phyloP scores from a whole-genome alignment of 805 yeast species.

The Lachancea lanzarotensis region DNA sequence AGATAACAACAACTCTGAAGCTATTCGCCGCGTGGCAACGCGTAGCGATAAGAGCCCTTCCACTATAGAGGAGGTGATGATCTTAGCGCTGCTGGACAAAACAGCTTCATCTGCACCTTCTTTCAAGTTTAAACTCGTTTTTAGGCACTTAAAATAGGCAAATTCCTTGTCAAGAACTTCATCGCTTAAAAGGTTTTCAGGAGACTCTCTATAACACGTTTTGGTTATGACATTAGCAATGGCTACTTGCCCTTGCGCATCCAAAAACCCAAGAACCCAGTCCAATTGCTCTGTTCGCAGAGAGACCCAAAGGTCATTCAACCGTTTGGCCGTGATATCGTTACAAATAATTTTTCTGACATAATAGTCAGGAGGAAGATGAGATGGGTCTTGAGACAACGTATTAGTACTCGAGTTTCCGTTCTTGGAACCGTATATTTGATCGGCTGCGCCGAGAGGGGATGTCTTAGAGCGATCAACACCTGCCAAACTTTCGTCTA shows the following conservation, averaged over 20 bases:
- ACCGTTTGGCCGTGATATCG: constrained; percentile 57
- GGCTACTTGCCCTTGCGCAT: constrained; percentile 73
- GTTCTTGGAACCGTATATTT: constrained; percentile 14
- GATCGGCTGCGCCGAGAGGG: constrained; percentile 1
- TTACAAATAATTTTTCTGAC: constrained; percentile 69
- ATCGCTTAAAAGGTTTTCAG: constrained; percentile 30
- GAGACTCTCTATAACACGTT: constrained; percentile 27
- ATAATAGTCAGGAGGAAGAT: constrained; percentile 63
- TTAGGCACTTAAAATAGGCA: constrained; percentile 68
- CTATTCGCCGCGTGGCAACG: constrained; percentile 67
- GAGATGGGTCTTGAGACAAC: constrained; percentile 27
- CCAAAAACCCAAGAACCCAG: constrained; percentile 79
- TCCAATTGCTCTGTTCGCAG: constrained; percentile 79
- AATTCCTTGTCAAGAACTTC: constrained; percentile 62
- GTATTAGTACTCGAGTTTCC: constrained; percentile 18
- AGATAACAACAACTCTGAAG: constrained; percentile 67
- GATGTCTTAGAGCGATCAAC: constrained; percentile 3
- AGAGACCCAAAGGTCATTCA: constrained; percentile 84
- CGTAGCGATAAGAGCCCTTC: constrained; percentile 72
- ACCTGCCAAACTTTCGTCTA: constrained; percentile 1
- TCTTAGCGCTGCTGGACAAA: constrained; percentile 30
- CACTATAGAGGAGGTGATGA: constrained; percentile 53
- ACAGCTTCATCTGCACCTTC: constrained; percentile 54
- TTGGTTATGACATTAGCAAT: constrained; percentile 61
- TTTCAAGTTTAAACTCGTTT: constrained; percentile 60